Percentiles rank a stretch among this genome's conserved stretches.
phyloP scores from a whole-genome alignment of 2,329 filamentous ascomycete species.

The Zasmidium cellare region DNA sequence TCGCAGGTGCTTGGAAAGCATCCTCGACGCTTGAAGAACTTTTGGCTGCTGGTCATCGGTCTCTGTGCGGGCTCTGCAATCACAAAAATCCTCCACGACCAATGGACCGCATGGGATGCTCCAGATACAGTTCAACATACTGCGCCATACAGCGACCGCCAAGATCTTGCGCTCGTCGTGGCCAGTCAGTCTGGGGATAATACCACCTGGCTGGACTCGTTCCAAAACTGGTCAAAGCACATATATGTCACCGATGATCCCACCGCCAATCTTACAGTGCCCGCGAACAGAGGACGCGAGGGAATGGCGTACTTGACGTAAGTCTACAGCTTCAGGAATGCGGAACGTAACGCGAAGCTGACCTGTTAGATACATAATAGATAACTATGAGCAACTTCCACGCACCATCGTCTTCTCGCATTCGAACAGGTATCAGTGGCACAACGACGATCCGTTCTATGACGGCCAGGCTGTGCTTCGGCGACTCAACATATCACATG shows the following conservation, averaged over 20 bases:
- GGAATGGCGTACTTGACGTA: constrained; percentile 53
- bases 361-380: constrained; percentile 45
- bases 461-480: constrained; percentile 51
- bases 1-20: no score
- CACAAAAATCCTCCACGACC: no score
- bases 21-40: no score
- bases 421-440: constrained; percentile 57
- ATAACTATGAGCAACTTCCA: constrained; percentile 58
- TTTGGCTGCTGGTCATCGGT: no score
- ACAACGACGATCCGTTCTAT: constrained; percentile 55
- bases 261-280: constrained; percentile 41
- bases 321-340: constrained; percentile 14
- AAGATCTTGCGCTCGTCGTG: background rate
- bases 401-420: constrained; percentile 60
- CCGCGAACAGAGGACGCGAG: constrained; percentile 50
- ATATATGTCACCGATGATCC: constrained; percentile 47
- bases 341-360: no score
- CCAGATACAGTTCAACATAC: no score
- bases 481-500: constrained; percentile 50
- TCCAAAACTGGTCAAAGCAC: constrained; percentile 40
- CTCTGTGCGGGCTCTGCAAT: no score
- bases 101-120: no score
- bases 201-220: constrained; percentile 41
- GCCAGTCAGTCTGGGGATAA: background rate
- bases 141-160: no score